Percentiles rank a stretch among this genome's conserved stretches.
phyloP scores from a whole-genome alignment of 2,329 filamentous ascomycete genomes.

The Colletotrichum sp. region DNA sequence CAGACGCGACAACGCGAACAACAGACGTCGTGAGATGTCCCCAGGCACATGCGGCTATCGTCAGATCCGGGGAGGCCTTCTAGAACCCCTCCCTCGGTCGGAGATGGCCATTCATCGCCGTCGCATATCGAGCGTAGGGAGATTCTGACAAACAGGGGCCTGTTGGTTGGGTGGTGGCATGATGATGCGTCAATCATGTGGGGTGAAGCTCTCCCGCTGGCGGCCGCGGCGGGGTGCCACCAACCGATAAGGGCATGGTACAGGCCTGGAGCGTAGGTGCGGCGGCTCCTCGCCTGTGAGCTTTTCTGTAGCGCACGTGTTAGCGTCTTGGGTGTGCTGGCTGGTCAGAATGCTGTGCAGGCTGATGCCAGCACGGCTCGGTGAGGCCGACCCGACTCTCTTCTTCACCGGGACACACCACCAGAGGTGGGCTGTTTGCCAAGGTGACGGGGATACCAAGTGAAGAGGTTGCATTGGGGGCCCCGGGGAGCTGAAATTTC shows the following conservation, averaged over 20 bases:
- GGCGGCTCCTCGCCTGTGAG: not conserved
- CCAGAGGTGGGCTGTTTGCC: not conserved
- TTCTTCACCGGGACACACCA: not conserved
- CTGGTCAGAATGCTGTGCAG: not conserved
- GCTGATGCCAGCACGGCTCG: not conserved
- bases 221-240: not conserved
- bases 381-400: not conserved
- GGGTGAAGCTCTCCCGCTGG: conserved; percentile 18
- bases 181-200: conserved; percentile 21
- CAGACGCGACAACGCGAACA: not conserved
- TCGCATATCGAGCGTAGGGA: conserved; percentile 7
- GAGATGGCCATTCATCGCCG: conserved; percentile 16
- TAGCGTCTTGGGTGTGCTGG: not conserved
- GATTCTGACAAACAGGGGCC: conserved; percentile 22
- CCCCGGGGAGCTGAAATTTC: not conserved
- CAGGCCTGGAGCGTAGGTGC: not conserved
- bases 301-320: not conserved
- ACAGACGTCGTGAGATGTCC: not conserved
- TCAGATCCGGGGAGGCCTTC: conserved; percentile 14
- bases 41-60: not conserved
- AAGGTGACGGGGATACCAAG: not conserved
- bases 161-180: conserved; percentile 23
- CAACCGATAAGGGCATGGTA: not conserved
- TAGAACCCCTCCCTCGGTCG: not conserved
- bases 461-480: not conserved